A percentile compares a stretch with the other conserved stretches of the same genome.
Evolutionary conservation across 139 green algal genomes (phyloP).

Genomic region (Chlorella sp.): DNA sequence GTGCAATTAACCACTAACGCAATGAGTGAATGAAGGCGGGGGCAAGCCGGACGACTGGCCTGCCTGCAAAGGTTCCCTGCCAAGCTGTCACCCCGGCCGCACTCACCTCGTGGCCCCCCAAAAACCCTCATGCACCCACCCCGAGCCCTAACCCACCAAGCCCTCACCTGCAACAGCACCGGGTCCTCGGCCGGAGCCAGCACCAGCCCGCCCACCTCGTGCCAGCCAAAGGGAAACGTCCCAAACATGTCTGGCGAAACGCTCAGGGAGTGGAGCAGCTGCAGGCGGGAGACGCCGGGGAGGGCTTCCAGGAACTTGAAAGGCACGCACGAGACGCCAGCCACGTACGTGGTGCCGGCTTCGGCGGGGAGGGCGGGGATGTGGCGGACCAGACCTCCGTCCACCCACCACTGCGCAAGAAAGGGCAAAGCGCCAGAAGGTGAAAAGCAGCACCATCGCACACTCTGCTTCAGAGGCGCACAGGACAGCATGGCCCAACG

Average conservation of each 20-base stretch:
- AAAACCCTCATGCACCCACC: neutral
- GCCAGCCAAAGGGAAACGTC: slow-evolving; percentile 10
- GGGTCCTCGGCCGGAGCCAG: slow-evolving; percentile 10
- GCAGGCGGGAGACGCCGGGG: slow-evolving; percentile 6
- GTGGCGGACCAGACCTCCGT: slow-evolving; percentile 18
- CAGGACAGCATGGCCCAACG: too few species aligned
- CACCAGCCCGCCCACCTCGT: slow-evolving; percentile 7
- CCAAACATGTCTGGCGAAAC: slow-evolving; percentile 21
- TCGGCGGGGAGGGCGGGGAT: slow-evolving; percentile 9
- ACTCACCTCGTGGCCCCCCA: too few species aligned
- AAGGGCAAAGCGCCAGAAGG: too few species aligned
- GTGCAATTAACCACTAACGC: too few species aligned
- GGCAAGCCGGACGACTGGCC: too few species aligned
- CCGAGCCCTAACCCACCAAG: neutral
- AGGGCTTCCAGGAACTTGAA: slow-evolving; percentile 19
- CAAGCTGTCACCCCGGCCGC: too few species aligned
- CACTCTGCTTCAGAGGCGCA: too few species aligned
- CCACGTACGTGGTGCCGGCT: slow-evolving; percentile 1
- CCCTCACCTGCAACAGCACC: slow-evolving; percentile 8
- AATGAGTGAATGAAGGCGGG: too few species aligned
- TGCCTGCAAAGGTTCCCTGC: too few species aligned
- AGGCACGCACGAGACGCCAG: slow-evolving; percentile 21
- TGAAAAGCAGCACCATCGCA: too few species aligned
- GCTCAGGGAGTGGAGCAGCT: slow-evolving; percentile 8
- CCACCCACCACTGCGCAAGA: slow-evolving; percentile 12